Evolutionary conservation across 1,284 basidiomycete species (phyloP).

Genomic region (Inonotus obliquus): DNA sequence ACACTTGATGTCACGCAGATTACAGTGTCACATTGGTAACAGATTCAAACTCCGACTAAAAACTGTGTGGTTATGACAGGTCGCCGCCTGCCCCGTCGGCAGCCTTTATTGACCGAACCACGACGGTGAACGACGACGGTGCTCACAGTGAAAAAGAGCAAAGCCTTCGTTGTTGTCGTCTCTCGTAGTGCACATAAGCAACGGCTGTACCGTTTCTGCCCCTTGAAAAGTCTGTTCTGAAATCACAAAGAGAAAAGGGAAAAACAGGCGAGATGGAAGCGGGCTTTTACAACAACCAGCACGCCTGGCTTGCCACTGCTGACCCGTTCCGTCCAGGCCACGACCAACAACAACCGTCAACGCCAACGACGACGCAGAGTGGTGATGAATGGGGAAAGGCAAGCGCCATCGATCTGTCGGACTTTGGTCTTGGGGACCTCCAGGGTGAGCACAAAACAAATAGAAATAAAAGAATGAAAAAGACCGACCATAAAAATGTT

Average conservation of each 20-base stretch:
- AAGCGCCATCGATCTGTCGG: constrained; percentile 37
- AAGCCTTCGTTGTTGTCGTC: constrained; percentile 33
- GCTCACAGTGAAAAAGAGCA: constrained; percentile 27
- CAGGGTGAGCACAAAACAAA: constrained; percentile 30
- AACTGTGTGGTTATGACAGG: neutral
- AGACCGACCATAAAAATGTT: neutral
- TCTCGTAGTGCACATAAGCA: constrained; percentile 4
- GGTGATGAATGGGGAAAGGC: constrained; percentile 22
- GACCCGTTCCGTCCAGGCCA: constrained; percentile 28
- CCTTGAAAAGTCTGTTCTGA: neutral
- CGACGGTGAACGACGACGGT: constrained; percentile 5
- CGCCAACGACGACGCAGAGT: constrained; percentile 23
- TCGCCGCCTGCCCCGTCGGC: neutral
- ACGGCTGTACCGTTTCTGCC: neutral
- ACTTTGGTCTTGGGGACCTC: constrained; percentile 36
- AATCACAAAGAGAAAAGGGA: neutral
- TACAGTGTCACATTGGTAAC: neutral
- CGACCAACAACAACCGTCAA: constrained; percentile 44
- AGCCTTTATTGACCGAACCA: constrained; percentile 4
- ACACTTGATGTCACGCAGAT: neutral
- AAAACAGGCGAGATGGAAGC: constrained; percentile 7
- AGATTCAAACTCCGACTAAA: neutral
- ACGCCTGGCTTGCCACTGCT: neutral
- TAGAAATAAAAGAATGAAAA: neutral
- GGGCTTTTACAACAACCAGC: neutral